Conservation (phyloP, 306 rosid genomes). For the Fagus crenata region DNA sequence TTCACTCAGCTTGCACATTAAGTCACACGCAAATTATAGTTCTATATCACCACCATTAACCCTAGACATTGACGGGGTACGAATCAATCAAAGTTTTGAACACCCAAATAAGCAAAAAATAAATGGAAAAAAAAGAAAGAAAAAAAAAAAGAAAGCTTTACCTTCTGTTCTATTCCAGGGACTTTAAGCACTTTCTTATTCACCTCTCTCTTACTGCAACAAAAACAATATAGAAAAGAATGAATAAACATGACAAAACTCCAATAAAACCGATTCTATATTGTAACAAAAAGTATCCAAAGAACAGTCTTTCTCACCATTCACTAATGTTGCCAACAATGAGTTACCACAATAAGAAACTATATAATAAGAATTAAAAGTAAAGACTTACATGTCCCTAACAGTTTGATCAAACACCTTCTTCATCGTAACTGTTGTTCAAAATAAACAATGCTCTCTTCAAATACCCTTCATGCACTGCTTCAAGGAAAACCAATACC, state of each 20-base stretch:
- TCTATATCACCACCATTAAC: not conserved
- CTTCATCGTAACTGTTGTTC: slow-evolving; percentile 66
- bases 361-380: not conserved
- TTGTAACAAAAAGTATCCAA: not conserved
- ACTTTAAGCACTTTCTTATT: slow-evolving; percentile 96
- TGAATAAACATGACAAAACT: not conserved
- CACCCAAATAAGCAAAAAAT: slow-evolving; percentile 18
- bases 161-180: slow-evolving; percentile 99
- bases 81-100: not conserved
- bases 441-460: slow-evolving; percentile 24
- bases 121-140: slow-evolving; percentile 6
- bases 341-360: not conserved
- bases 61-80: not conserved
- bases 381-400: slow-evolving; percentile 82
- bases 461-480: not conserved
- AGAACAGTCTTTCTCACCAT: not conserved
- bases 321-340: not conserved
- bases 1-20: not conserved
- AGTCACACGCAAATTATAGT: not conserved
- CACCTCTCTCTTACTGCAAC: slow-evolving; percentile 88
- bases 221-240: slow-evolving; percentile 1
- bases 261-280: not conserved
- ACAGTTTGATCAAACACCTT: slow-evolving; percentile 94
- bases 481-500: slow-evolving; percentile 27
- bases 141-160: slow-evolving; percentile 26